Conservation (phyloP, 352 stramenopile species). For the Pythium aristosporum region DNA sequence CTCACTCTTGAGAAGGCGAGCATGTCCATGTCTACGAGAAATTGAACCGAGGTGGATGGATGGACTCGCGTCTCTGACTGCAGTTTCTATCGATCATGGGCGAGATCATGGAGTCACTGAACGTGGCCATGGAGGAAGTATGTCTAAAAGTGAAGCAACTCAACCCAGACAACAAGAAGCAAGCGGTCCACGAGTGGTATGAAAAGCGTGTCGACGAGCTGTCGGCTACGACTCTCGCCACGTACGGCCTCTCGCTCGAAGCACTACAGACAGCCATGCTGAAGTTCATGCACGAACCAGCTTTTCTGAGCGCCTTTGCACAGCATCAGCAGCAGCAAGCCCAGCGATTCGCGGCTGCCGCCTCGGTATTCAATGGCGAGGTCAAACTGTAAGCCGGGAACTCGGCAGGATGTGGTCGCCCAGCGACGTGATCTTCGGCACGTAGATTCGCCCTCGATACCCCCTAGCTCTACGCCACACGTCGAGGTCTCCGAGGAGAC, state of each 20-base stretch:
- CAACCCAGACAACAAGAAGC: constrained; percentile 88
- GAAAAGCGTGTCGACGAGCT: constrained; percentile 83
- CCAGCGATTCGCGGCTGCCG: constrained; percentile 78
- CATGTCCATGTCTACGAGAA: neutral
- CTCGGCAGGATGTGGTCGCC: too few relatives aligned
- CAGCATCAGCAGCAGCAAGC: constrained; percentile 85
- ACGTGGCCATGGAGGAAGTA: constrained; percentile 87
- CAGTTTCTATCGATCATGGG: constrained; percentile 88
- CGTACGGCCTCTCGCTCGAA: constrained; percentile 84
- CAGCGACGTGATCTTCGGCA: too few relatives aligned
- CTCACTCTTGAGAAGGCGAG: constrained; percentile 72
- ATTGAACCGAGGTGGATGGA: neutral
- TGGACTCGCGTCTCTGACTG: too few relatives aligned
- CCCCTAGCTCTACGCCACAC: too few relatives aligned
- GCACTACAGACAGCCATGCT: constrained; percentile 87
- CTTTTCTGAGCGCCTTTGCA: constrained; percentile 85
- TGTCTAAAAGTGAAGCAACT: constrained; percentile 87
- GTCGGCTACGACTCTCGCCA: constrained; percentile 81
- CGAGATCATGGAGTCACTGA: constrained; percentile 88
- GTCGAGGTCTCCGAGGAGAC: too few relatives aligned
- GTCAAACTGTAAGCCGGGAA: constrained; percentile 66
- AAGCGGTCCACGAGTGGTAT: constrained; percentile 89
- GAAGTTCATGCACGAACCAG: constrained; percentile 88
- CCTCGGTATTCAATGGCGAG: constrained; percentile 84
- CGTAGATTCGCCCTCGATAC: too few relatives aligned